These are phyloP conservation scores for Fraxinus floribunda DNA, from an alignment of 305 asterid genomes.

Conservation along the genomic window DNA sequence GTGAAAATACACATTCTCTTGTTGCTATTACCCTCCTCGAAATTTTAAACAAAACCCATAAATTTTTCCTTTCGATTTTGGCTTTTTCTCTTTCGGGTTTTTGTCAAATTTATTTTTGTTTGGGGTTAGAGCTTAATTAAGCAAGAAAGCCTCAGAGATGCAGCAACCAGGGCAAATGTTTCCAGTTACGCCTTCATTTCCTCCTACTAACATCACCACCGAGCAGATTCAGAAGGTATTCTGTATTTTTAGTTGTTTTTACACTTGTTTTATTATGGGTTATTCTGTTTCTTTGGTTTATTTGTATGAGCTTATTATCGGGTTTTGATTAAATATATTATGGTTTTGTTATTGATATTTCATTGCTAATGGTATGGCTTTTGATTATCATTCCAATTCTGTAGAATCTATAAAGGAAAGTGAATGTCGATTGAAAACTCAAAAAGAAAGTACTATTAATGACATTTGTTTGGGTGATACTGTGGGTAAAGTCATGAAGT, in stretches of 20 bases:
- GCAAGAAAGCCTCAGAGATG: constrained; percentile 23
- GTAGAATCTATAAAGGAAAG: neutral
- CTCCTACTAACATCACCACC: constrained; percentile 43
- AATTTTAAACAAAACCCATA: neutral
- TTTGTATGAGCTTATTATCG: neutral
- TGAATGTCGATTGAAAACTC: neutral
- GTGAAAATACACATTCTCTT: neutral
- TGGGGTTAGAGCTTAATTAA: neutral
- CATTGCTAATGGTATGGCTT: neutral
- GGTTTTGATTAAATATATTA: neutral
- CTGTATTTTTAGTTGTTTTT: neutral
- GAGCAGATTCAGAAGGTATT: constrained; percentile 52
- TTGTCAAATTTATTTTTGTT: neutral
- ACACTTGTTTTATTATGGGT: neutral
- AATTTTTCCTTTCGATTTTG: neutral
- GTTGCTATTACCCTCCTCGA: neutral
- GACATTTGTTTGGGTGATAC: neutral
- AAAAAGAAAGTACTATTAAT: neutral
- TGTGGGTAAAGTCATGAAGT: neutral
- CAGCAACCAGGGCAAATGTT: constrained; percentile 43
- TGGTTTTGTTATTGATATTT: neutral
- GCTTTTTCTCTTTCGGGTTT: neutral
- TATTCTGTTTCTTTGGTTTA: neutral
- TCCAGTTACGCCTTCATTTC: constrained; percentile 41
- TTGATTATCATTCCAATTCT: neutral